Percentiles rank a stretch among this genome's conserved stretches.
phyloP scores from a whole-genome alignment of 208 protist genomes.

The Vickermania ingenoplastis region DNA sequence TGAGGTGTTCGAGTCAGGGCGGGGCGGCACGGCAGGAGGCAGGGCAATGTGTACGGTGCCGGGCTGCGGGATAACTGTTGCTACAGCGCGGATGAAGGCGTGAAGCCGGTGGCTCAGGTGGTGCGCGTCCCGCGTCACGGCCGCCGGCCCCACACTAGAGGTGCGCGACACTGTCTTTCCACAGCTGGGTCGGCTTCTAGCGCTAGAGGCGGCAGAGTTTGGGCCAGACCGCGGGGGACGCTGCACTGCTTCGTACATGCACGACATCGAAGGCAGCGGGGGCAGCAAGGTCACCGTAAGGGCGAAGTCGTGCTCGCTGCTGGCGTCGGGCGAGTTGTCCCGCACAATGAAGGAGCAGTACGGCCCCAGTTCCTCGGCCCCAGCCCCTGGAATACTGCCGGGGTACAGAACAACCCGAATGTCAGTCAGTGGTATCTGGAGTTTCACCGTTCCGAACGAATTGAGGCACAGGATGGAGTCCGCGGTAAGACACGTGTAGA shows the following conservation, averaged over 20 bases:
- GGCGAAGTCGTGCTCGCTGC: not conserved
- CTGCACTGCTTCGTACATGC: no score
- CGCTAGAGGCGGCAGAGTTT: no score
- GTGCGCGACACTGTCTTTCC: no score
- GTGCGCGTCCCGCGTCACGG: no score
- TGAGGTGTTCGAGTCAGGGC: not conserved
- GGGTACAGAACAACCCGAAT: conserved; percentile 18
- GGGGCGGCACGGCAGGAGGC: not conserved
- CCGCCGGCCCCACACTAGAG: no score
- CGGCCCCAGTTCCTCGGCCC: not conserved
- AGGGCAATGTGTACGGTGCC: not conserved
- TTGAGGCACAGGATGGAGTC: conserved; percentile 29
- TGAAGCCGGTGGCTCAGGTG: no score
- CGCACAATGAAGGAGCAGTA: not conserved
- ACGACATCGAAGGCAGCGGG: no score
- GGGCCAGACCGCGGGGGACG: no score
- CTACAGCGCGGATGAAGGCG: not conserved
- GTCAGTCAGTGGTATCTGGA: conserved; percentile 26
- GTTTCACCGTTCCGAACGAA: conserved; percentile 26
- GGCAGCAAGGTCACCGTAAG: not conserved
- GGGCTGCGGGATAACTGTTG: not conserved
- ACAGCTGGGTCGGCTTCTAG: no score
- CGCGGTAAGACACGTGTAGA: conserved; percentile 24
- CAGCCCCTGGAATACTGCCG: conserved; percentile 4
- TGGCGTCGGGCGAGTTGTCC: not conserved